These are phyloP conservation scores for Candida peoriensis DNA, from an alignment of 805 yeast species.

Conservation along the genomic window DNA sequence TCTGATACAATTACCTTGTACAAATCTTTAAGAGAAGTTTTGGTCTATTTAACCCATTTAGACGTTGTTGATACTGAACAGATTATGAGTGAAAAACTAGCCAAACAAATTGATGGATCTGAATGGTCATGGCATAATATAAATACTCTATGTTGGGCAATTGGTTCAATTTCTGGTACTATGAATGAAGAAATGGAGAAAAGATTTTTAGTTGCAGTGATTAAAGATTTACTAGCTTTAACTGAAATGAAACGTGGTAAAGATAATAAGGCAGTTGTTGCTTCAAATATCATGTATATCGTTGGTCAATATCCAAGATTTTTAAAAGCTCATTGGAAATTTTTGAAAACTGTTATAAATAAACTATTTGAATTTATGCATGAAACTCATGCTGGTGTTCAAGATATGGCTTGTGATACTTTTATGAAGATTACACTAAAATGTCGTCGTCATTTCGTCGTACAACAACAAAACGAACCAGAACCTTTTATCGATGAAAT, in stretches of 20 bases:
- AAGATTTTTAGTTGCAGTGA: conserved; percentile 86
- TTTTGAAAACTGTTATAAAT: conserved; percentile 90
- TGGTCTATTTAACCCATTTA: conserved; percentile 92
- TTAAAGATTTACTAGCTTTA: conserved; percentile 83
- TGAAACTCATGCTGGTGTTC: conserved; percentile 99
- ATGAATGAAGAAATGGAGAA: conserved; percentile 98
- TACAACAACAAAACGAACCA: conserved; percentile 75
- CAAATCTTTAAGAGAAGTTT: conserved; percentile 91
- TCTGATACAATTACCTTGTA: conserved; percentile 94
- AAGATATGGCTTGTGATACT: conserved; percentile 99
- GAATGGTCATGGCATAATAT: conserved; percentile 99
- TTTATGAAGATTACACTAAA: conserved; percentile 92
- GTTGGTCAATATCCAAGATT: conserved; percentile 99
- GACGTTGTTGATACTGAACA: conserved; percentile 91
- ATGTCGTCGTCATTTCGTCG: conserved; percentile 93
- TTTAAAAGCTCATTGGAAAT: conserved; percentile 97
- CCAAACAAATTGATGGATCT: conserved; percentile 88
- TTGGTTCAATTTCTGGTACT: conserved; percentile 97
- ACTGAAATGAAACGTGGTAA: conserved; percentile 97
- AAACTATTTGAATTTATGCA: conserved; percentile 98
- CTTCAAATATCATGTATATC: conserved; percentile 99
- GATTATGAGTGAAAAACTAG: conserved; percentile 88
- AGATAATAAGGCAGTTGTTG: conserved; percentile 97
- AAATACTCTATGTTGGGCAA: conserved; percentile 98
- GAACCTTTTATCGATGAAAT: conserved; percentile 93